Conservation (phyloP, 257 asterid species). For the Fraxinus cuspidata region DNA sequence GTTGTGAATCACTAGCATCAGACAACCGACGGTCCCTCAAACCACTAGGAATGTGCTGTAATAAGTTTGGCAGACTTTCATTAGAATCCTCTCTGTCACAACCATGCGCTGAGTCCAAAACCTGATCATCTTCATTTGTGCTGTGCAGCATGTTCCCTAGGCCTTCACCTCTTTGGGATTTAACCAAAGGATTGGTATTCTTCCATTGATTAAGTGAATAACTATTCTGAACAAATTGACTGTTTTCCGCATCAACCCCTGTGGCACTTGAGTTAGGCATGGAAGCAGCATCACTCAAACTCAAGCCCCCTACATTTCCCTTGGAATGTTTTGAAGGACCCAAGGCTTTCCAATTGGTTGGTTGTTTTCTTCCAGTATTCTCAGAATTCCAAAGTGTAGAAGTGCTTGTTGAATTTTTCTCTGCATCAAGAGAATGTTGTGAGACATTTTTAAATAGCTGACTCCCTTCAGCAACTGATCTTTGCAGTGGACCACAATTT, state of each 20-base stretch:
- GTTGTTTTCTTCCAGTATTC: constrained; percentile 41
- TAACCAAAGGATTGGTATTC: constrained; percentile 44
- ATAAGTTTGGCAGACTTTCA: constrained; percentile 59
- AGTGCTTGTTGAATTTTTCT: constrained; percentile 27
- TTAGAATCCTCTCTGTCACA: constrained; percentile 52
- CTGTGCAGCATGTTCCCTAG: constrained; percentile 45
- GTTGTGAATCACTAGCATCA: constrained; percentile 55
- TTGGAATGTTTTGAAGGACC: constrained; percentile 43
- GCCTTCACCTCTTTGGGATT: constrained; percentile 47
- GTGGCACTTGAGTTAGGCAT: constrained; percentile 36
- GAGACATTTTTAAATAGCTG: constrained; percentile 42
- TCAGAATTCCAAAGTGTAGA: constrained; percentile 42
- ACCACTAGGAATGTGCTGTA: constrained; percentile 57
- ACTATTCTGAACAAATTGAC: constrained; percentile 46
- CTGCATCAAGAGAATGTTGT: constrained; percentile 45
- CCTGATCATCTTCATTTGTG: constrained; percentile 38
- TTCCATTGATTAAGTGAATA: constrained; percentile 62
- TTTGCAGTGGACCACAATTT: constrained; percentile 34
- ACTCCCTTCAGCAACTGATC: constrained; percentile 41
- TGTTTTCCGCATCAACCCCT: constrained; percentile 47
- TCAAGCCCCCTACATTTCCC: constrained; percentile 43
- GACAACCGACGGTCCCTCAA: constrained; percentile 50
- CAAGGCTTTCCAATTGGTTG: constrained; percentile 56
- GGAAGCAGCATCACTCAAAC: constrained; percentile 42
- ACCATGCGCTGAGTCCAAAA: constrained; percentile 29